Percentiles rank a stretch among this genome's conserved stretches.
These are phyloP conservation scores for Daldinia loculata DNA, from an alignment of 495 filamentous ascomycete genomes.

Conservation along the genomic window DNA sequence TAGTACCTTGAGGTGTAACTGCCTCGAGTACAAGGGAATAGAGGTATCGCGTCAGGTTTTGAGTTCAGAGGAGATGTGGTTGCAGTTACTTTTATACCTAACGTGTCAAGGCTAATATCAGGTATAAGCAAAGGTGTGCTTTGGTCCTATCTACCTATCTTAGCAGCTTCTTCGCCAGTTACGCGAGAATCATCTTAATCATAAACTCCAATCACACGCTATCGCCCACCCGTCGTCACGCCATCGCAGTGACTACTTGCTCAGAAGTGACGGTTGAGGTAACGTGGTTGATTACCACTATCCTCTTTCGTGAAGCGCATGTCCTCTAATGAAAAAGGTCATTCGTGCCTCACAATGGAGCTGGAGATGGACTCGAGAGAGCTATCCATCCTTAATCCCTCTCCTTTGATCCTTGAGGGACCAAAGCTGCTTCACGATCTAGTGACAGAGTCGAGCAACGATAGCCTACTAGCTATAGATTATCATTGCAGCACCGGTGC, in stretches of 20 bases:
- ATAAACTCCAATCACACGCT: background rate
- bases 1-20: background rate
- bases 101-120: background rate
- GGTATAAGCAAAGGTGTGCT: background rate
- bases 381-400: conserved; percentile 70
- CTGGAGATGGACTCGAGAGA: conserved; percentile 19
- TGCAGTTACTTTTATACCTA: background rate
- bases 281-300: background rate
- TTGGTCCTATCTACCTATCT: background rate
- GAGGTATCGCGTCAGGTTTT: background rate
- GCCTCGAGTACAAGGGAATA: background rate
- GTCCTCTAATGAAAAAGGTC: background rate
- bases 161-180: background rate
- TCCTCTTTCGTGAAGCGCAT: background rate
- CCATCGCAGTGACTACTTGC: background rate
- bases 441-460: conserved; percentile 45
- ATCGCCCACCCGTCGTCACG: background rate
- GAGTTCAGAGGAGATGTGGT: background rate
- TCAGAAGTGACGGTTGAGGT: background rate
- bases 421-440: conserved; percentile 74
- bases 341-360: conserved; percentile 27
- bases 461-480: conserved; percentile 62
- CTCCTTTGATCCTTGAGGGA: conserved; percentile 63
- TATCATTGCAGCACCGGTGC: conserved; percentile 60
- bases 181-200: background rate